Base-by-base conservation (phyloP, 78 protist genomes). In the Monocercomonoides exilis region DNA sequence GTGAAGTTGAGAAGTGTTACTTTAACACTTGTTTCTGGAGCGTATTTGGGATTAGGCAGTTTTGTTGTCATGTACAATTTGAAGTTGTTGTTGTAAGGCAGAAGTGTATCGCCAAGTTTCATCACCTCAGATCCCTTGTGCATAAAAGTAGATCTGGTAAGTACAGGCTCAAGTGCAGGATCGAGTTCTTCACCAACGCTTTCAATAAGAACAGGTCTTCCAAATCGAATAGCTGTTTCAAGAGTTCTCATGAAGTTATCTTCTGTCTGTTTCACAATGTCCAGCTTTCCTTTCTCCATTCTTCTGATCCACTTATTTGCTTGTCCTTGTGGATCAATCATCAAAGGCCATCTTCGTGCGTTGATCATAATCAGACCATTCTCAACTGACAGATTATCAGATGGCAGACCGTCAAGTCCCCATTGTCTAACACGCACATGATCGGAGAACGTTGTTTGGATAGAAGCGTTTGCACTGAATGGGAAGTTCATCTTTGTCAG, bases 241-340 rank as follows among this genome's bases (percentile, higher is more conserved):
- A 93, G 82, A 5, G 77, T 5, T n/a, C 91, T 84, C 41, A 88
- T 1, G 44, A 86, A 88, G 87, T 89, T 89, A 36, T 81, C 45
- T 87, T 94, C 93, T 1, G 91, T 38, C 34, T 87, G 87, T 87
- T 92, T 93, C 84, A 91, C 11, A 38, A 87, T 87, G 35, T 91
- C 93, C 43, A 95, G 41, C 3, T n/a, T 79, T 85, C 70, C 89
- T 64, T 45, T 38, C 88, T 93, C 91, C 88, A 89, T 88, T 44
- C 63, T 64, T 43, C 79, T 38, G 77, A 94, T 90, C 95, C 94
- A 96, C 85, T 89, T 88, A 80, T 94, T 96, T 11, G 97, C 98
- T 88, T 94, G 95, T 41, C 94, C 95, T 81, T 92, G 94, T 32
- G 96, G 96, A 77, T 94, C 96, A 64, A 95, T 91, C 89, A 93